Percentiles rank a stretch among this genome's conserved stretches.
phyloP scores from a whole-genome alignment of 2,329 filamentous ascomycete species.

The Didymosphaeria variabile region DNA sequence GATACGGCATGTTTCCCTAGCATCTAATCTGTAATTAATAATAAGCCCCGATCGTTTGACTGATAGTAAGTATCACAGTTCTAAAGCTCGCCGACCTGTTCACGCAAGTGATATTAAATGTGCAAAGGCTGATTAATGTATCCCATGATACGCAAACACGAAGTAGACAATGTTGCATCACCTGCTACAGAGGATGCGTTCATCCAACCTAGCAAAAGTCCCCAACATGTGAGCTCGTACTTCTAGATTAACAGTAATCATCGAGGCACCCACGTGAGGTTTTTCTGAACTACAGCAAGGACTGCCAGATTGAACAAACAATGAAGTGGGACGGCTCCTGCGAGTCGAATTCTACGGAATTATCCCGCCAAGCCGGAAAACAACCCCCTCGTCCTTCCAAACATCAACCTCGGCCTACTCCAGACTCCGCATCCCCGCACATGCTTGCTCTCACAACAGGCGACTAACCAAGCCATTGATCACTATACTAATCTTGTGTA shows the following conservation, averaged over 20 bases:
- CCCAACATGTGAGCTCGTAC: too few species aligned
- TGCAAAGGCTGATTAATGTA: too few species aligned
- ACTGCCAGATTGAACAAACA: too few species aligned
- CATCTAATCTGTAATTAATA: background rate
- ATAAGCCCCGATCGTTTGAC: background rate
- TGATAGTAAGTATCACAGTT: background rate
- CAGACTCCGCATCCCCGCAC: conserved; percentile 17
- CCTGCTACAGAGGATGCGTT: too few species aligned
- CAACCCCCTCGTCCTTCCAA: background rate
- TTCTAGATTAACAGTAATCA: too few species aligned
- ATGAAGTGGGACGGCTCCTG: background rate
- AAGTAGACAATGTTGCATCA: too few species aligned
- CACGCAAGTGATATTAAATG: too few species aligned
- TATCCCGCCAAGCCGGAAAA: conserved; percentile 19
- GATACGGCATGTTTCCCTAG: background rate
- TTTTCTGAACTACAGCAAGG: too few species aligned
- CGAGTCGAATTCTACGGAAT: background rate
- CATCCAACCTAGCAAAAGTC: too few species aligned
- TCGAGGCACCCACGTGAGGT: too few species aligned
- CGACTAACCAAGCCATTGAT: conserved; percentile 6
- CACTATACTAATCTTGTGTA: conserved; percentile 1
- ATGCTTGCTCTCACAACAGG: conserved; percentile 4
- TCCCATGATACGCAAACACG: too few species aligned
- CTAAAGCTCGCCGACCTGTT: too few species aligned
- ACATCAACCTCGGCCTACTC: conserved; percentile 18